A percentile compares a stretch with the other conserved stretches of the same genome.
These are phyloP conservation scores for Papiliotrema nemorosa DNA, from an alignment of 1,284 basidiomycete species.

Conservation along the genomic window DNA sequence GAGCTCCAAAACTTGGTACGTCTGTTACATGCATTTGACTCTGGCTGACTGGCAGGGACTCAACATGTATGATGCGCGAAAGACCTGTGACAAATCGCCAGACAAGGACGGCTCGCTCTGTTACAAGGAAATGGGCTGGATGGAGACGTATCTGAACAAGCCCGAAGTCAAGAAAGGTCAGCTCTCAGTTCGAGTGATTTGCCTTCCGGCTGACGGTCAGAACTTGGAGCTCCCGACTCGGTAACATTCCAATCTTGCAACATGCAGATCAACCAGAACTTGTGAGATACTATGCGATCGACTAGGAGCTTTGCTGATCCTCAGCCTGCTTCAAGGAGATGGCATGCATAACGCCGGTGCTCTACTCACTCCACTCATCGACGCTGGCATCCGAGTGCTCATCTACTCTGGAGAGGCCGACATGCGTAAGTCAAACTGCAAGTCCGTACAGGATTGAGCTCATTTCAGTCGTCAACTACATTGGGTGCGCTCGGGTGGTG, in stretches of 20 bases:
- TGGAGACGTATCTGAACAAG: conserved; percentile 73
- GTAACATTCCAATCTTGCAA: conserved; percentile 62
- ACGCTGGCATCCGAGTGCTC: conserved; percentile 69
- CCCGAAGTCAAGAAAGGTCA: conserved; percentile 60
- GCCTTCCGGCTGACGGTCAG: conserved; percentile 21
- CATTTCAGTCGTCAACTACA: conserved; percentile 34
- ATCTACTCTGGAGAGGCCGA: conserved; percentile 85
- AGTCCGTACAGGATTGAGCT: not conserved
- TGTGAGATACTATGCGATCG: conserved; percentile 20
- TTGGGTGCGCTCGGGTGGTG: conserved; percentile 40
- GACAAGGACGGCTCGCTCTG: conserved; percentile 62
- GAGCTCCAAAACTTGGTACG: conserved; percentile 52
- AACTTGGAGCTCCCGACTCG: conserved; percentile 64
- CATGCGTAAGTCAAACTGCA: conserved; percentile 52
- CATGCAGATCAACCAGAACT: conserved; percentile 54
- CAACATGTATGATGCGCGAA: conserved; percentile 75
- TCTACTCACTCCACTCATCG: conserved; percentile 69
- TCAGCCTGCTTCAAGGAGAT: conserved; percentile 64
- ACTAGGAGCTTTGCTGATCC: conserved; percentile 24
- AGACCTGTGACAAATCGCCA: conserved; percentile 60
- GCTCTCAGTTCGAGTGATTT: conserved; percentile 1
- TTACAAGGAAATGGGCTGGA: conserved; percentile 73
- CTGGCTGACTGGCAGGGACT: conserved; percentile 30
- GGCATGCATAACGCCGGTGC: conserved; percentile 71
- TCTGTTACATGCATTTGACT: not conserved